Conservation (phyloP, 176 grass and related monocot genomes). For the Oryza glaberrima region DNA sequence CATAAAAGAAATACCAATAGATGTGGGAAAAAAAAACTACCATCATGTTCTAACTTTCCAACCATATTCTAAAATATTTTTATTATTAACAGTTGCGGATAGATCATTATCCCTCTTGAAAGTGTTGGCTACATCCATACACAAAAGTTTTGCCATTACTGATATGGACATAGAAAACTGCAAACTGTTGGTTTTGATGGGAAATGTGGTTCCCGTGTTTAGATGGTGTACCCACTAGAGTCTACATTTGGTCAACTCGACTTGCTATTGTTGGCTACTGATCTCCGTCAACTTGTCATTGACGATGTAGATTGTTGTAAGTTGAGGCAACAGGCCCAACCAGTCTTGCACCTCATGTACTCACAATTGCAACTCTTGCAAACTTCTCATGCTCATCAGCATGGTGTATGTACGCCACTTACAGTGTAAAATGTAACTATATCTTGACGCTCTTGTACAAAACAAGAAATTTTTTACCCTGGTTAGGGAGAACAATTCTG, state of each 20-base stretch:
- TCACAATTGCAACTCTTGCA: not conserved
- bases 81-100: not conserved
- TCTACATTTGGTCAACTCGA: not conserved
- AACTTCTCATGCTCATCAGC: not conserved
- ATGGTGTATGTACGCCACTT: not conserved
- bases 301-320: not conserved
- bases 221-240: not conserved
- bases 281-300: not conserved
- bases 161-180: not conserved
- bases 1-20: not conserved
- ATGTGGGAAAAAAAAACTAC: not conserved
- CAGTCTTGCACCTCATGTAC: not conserved
- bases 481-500: not conserved
- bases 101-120: not conserved
- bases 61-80: not conserved
- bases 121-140: not conserved
- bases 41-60: not conserved
- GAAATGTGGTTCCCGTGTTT: not conserved
- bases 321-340: not conserved
- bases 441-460: not conserved
- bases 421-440: conserved; percentile 5
- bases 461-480: not conserved
- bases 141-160: not conserved
- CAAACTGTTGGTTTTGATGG: not conserved
- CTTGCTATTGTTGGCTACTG: not conserved